Conservation (phyloP, 148 eudicot species). For the Amaranthus hypochondriacus region DNA sequence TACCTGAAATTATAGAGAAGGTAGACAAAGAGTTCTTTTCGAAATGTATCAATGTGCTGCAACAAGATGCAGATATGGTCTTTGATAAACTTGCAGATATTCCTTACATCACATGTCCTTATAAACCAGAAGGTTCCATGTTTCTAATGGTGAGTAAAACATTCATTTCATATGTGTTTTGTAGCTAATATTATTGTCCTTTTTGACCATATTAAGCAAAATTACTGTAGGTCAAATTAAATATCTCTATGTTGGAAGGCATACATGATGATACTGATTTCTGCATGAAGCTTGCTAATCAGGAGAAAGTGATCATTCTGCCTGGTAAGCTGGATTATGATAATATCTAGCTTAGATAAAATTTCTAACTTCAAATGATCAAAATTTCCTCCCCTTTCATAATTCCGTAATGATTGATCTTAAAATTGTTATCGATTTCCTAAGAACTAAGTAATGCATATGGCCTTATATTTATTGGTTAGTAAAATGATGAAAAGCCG, state of each 20-base stretch:
- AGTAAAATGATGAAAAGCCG: too few relatives aligned
- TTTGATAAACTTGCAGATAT: slow-evolving; percentile 15
- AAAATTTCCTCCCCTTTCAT: too few relatives aligned
- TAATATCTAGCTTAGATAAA: background rate
- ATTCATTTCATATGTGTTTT: background rate
- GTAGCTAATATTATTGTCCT: background rate
- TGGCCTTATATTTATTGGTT: too few relatives aligned
- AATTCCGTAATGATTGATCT: too few relatives aligned
- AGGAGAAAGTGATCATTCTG: slow-evolving; percentile 28
- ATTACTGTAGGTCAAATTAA: slow-evolving; percentile 24
- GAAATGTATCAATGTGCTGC: slow-evolving; percentile 16
- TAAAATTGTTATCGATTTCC: too few relatives aligned
- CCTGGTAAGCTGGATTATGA: slow-evolving; percentile 25
- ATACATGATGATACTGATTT: slow-evolving; percentile 34
- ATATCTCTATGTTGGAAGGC: slow-evolving; percentile 18
- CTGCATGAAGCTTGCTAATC: slow-evolving; percentile 35
- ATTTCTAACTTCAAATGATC: background rate
- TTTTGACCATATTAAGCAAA: background rate
- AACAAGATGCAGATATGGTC: slow-evolving; percentile 17
- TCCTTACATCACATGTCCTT: slow-evolving; percentile 25
- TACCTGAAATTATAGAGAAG: slow-evolving; percentile 26
- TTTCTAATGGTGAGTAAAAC: slow-evolving; percentile 22
- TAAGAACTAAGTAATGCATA: too few relatives aligned
- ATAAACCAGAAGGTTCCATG: slow-evolving; percentile 33
- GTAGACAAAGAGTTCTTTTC: slow-evolving; percentile 20